Evolutionary conservation across 2,329 filamentous ascomycete genomes (phyloP).

Genomic region (Aspergillus quadrilineatus): DNA sequence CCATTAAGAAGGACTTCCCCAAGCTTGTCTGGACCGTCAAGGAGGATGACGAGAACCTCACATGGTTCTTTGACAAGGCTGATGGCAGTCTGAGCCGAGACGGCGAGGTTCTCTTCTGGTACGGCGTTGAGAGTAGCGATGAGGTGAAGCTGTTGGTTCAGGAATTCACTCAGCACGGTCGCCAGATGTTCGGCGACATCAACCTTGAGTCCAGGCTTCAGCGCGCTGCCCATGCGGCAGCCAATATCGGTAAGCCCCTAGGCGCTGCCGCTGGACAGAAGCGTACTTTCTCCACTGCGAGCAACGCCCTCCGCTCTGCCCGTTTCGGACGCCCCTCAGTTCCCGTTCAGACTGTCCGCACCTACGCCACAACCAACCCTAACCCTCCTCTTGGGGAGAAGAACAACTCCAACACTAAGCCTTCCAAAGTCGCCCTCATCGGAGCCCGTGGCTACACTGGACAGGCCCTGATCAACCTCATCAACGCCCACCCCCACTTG

Average conservation of each 20-base stretch:
- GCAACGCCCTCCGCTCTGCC: conserved; percentile 40
- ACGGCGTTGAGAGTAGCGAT: conserved; percentile 77
- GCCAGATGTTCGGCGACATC: conserved; percentile 83
- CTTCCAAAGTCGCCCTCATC: conserved; percentile 80
- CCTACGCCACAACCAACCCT: conserved; percentile 61
- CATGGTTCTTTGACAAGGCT: conserved; percentile 97
- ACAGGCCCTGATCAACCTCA: conserved; percentile 80
- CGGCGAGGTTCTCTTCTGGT: conserved; percentile 94
- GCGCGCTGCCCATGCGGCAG: conserved; percentile 70
- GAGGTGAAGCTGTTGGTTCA: conserved; percentile 81
- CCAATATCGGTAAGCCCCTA: conserved; percentile 52
- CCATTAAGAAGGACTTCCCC: conserved; percentile 89
- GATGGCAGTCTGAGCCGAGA: conserved; percentile 85
- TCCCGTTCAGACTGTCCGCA: conserved; percentile 35
- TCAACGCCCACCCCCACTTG: conserved; percentile 86
- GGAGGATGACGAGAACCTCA: conserved; percentile 92
- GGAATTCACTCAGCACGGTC: conserved; percentile 78
- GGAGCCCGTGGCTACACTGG: conserved; percentile 93
- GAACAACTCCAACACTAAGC: conserved; percentile 77
- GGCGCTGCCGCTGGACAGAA: conserved; percentile 57
- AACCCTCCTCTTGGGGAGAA: conserved; percentile 88
- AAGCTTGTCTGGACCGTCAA: conserved; percentile 95
- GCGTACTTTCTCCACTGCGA: conserved; percentile 65
- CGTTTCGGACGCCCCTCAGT: conserved; percentile 32
- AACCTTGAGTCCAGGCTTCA: conserved; percentile 85